Evolutionary conservation across 2,329 filamentous ascomycete species (phyloP).

Genomic region (Tolypocladium guangdongense): DNA sequence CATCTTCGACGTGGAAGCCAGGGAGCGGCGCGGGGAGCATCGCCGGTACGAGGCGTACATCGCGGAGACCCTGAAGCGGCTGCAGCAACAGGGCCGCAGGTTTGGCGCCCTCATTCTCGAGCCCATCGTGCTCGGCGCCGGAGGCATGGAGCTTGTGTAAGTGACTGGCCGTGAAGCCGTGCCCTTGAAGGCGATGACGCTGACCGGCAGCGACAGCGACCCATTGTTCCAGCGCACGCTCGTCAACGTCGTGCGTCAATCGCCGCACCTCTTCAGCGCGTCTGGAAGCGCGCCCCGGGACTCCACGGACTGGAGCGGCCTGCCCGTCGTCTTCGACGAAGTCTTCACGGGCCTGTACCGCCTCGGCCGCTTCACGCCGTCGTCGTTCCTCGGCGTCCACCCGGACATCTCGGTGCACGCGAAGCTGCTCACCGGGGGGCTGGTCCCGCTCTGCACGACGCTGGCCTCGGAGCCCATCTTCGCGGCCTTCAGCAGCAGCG

Average conservation of each 20-base stretch:
- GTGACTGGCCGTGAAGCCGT: conserved; percentile 14
- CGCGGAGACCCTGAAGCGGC: conserved; percentile 34
- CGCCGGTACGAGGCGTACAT: conserved; percentile 52
- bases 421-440: conserved; percentile 71
- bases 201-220: conserved; percentile 38
- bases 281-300: conserved; percentile 5
- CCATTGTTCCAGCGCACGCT: conserved; percentile 70
- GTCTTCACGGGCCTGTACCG: conserved; percentile 82
- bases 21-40: conserved; percentile 33
- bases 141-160: conserved; percentile 72
- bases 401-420: conserved; percentile 74
- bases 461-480: conserved; percentile 66
- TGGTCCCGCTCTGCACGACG: conserved; percentile 68
- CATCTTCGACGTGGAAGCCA: conserved; percentile 47
- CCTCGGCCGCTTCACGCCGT: conserved; percentile 60
- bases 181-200: background rate
- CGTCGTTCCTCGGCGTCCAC: conserved; percentile 55
- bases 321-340: conserved; percentile 75
- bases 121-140: conserved; percentile 69
- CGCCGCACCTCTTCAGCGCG: conserved; percentile 41
- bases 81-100: conserved; percentile 46
- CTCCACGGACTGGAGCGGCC: conserved; percentile 50
- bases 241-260: conserved; percentile 53
- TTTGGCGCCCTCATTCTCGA: conserved; percentile 75
- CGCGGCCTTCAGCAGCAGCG: conserved; percentile 54